Conservation (phyloP, 2,329 filamentous ascomycete genomes). For the Neofusicoccum ribis region DNA sequence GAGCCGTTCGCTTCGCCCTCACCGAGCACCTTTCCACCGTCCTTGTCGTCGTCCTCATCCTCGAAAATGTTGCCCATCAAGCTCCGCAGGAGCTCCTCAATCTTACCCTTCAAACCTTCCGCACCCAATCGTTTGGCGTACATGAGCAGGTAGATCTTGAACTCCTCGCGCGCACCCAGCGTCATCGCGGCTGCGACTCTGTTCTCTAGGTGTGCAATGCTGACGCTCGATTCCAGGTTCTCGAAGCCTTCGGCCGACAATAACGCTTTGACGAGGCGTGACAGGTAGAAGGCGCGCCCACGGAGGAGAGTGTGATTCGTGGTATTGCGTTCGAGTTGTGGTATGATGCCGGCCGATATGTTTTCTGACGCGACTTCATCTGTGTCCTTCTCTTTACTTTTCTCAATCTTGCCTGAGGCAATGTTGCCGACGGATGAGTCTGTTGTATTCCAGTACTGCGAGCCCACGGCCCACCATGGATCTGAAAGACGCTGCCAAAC, state of each 20-base stretch:
- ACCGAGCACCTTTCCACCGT: constrained; percentile 39
- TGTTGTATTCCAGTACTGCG: constrained; percentile 98
- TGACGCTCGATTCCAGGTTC: constrained; percentile 85
- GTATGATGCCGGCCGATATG: constrained; percentile 88
- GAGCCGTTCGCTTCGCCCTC: background rate
- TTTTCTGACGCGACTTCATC: constrained; percentile 56
- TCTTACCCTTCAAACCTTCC: constrained; percentile 82
- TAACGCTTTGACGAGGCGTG: constrained; percentile 85
- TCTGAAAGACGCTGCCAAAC: constrained; percentile 96
- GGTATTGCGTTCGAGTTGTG: constrained; percentile 89
- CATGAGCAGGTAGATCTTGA: constrained; percentile 94
- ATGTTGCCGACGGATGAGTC: constrained; percentile 84
- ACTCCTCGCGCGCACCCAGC: constrained; percentile 85
- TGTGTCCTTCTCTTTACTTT: constrained; percentile 40
- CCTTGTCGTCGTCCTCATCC: constrained; percentile 52
- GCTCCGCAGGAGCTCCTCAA: constrained; percentile 85
- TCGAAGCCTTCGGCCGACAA: constrained; percentile 89
- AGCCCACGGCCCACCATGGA: constrained; percentile 96
- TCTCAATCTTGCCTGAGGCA: constrained; percentile 57
- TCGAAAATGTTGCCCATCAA: constrained; percentile 70
- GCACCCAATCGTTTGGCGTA: constrained; percentile 94
- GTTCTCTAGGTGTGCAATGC: constrained; percentile 93
- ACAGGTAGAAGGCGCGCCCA: constrained; percentile 86
- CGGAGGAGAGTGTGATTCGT: constrained; percentile 90
- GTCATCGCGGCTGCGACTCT: constrained; percentile 85